phyloP scores from a whole-genome alignment of 129 eudicot species.

The Arctium lappa region DNA sequence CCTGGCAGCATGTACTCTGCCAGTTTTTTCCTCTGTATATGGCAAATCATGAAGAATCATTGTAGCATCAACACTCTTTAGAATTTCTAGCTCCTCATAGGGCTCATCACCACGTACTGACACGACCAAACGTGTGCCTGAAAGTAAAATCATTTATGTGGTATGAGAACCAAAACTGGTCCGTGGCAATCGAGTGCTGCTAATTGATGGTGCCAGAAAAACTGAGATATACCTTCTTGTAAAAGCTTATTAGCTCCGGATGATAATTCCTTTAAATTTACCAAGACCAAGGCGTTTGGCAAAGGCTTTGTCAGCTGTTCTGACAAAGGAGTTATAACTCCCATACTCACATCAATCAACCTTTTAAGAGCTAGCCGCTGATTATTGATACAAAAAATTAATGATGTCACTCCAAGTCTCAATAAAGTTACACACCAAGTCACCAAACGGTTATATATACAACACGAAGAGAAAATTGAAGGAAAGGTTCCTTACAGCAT shows the following conservation, averaged over 20 bases:
- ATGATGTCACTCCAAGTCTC: conserved; percentile 1
- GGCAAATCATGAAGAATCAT: conserved; percentile 90
- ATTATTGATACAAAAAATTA: conserved; percentile 11
- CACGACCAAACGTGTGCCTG: conserved; percentile 90
- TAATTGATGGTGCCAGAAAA: neutral
- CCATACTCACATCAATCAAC: conserved; percentile 91
- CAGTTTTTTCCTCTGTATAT: conserved; percentile 64
- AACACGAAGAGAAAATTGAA: neutral
- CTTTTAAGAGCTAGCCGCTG: conserved; percentile 91
- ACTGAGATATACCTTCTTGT: conserved; percentile 59
- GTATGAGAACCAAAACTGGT: conserved; percentile 16
- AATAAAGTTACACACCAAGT: neutral
- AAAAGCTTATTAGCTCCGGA: conserved; percentile 83
- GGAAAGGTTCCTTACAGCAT: conserved; percentile 58
- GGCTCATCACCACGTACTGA: conserved; percentile 90
- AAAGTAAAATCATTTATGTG: neutral
- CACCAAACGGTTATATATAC: neutral
- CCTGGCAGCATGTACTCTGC: conserved; percentile 96
- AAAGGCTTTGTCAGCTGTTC: conserved; percentile 87
- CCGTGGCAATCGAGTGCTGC: neutral
- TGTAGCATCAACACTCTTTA: conserved; percentile 66
- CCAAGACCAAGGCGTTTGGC: conserved; percentile 82
- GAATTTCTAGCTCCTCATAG: conserved; percentile 63
- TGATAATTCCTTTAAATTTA: conserved; percentile 73
- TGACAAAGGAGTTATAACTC: conserved; percentile 84